These are phyloP conservation scores for Amanita thiersii DNA, from an alignment of 768 basidiomycete species.

Conservation along the genomic window DNA sequence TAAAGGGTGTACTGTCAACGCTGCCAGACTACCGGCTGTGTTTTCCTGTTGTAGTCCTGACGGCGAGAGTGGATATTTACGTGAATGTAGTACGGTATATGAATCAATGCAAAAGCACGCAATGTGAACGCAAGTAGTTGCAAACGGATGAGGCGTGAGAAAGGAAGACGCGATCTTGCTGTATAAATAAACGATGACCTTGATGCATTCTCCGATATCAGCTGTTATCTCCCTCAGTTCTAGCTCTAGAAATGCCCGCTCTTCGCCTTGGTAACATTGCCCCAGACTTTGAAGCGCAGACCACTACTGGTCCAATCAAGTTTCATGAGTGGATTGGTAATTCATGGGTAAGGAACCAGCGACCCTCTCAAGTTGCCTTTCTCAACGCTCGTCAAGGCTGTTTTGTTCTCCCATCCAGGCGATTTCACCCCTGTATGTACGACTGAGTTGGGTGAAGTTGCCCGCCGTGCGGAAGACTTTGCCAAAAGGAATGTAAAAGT, in stretches of 20 bases:
- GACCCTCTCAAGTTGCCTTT: conserved; percentile 5
- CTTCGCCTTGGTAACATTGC: conserved; percentile 84
- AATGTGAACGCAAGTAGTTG: conserved; percentile 29
- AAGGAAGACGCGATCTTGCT: conserved; percentile 47
- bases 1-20: too few species aligned
- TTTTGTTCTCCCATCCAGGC: conserved; percentile 93
- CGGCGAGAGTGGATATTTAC: too few species aligned
- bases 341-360: conserved; percentile 61
- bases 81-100: not conserved
- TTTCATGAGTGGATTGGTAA: conserved; percentile 91
- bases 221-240: conserved; percentile 1
- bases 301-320: conserved; percentile 78
- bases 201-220: conserved; percentile 1
- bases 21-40: too few species aligned
- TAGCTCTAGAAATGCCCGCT: conserved; percentile 27
- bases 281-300: conserved; percentile 88
- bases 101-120: conserved; percentile 24
- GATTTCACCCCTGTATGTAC: conserved; percentile 94
- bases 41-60: too few species aligned
- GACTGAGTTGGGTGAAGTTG: conserved; percentile 95
- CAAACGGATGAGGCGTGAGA: conserved; percentile 43
- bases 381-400: conserved; percentile 36
- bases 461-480: conserved; percentile 82
- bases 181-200: conserved; percentile 2
- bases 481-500: conserved; percentile 84